Evolutionary conservation across 306 rosid species (phyloP), one percentile per base, ranked within the genome.

Genomic region (Malus orientalis): DNA sequence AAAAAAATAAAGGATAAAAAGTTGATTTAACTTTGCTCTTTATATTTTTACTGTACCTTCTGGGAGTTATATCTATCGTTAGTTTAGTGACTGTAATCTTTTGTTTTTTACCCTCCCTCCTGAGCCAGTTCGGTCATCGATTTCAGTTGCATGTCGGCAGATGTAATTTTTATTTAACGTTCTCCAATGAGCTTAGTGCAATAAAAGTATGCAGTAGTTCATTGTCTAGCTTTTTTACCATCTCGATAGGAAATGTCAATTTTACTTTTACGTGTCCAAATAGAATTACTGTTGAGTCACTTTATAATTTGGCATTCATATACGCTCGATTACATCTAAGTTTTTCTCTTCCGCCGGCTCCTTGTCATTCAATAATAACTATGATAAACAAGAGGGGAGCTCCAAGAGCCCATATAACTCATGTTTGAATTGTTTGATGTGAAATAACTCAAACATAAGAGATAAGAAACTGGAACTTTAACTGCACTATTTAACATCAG

Each of bases 91-190:
- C 16, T 75, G 19, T 71, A 49, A 74, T 38, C 36, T 32, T 47
- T 83, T 76, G 18, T 25, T 67, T 20, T 20, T 57, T 0, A 18
- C 25, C 62, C 29, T 57, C 36, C 36, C 60, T 32, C 65, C 57
- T 65, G 78, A 60, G 29, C 40, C 78, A 58, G 38, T 62, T 71
- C 33, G 80, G 73, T 68, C 75, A n/a, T 42, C 25, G 25, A 27
- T 63, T 55, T 33, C 49, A 74, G 65, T 54, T 73, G 71, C 77
- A 45, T 61, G 14, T 67, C 70, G 83, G 54, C 59, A 60, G 83
- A 60, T 75, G 83, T 83, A 78, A 71, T 72, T 83, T 38, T 22
- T 72, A 67, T 44, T 67, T 30, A 60, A 69, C 76, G 66, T 74
- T 22, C 61, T 72, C 73, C 63, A 49, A 51, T 76, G 84, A 53